A percentile compares a stretch with the other conserved stretches of the same genome.
phyloP scores from a whole-genome alignment of 2,329 filamentous ascomycete species.

The Fusarium sp. region DNA sequence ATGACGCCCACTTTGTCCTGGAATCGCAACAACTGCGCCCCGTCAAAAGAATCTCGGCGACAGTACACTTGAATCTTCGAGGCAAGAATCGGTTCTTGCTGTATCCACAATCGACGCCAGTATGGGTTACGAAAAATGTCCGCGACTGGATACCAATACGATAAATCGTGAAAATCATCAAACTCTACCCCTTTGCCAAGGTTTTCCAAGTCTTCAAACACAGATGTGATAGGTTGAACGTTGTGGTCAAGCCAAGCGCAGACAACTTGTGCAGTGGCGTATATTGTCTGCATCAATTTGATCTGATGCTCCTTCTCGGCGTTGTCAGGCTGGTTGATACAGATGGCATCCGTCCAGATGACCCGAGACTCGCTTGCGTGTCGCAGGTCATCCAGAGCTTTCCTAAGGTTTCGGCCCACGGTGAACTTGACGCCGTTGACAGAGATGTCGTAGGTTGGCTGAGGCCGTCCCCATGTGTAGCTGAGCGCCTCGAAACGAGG shows the following conservation, averaged over 20 bases:
- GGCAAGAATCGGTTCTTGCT: slow-evolving; percentile 9
- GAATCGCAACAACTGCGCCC: background rate
- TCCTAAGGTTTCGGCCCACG: background rate
- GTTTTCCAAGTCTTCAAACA: background rate
- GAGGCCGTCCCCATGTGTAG: slow-evolving; percentile 10
- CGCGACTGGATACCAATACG: slow-evolving; percentile 9
- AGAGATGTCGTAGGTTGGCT: background rate
- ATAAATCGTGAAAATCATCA: background rate
- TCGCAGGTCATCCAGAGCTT: slow-evolving; percentile 7
- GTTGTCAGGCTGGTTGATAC: slow-evolving; percentile 13
- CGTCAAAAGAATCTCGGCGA: background rate
- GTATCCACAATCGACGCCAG: slow-evolving; percentile 10
- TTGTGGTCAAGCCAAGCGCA: slow-evolving; percentile 14
- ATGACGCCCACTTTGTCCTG: background rate
- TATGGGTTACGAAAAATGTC: slow-evolving; percentile 16
- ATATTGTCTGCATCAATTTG: slow-evolving; percentile 10
- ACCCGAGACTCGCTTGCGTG: background rate
- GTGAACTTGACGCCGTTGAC: background rate
- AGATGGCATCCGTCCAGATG: slow-evolving; percentile 18
- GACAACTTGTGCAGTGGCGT: background rate
- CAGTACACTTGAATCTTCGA: background rate
- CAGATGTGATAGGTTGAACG: background rate
- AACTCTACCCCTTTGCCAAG: slow-evolving; percentile 2
- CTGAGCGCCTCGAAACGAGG: slow-evolving; percentile 10
- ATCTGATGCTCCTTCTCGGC: slow-evolving; percentile 9